These are phyloP conservation scores for Paraphaeosphaeria sporulosa DNA, from an alignment of 2,329 filamentous ascomycete species.

Conservation along the genomic window DNA sequence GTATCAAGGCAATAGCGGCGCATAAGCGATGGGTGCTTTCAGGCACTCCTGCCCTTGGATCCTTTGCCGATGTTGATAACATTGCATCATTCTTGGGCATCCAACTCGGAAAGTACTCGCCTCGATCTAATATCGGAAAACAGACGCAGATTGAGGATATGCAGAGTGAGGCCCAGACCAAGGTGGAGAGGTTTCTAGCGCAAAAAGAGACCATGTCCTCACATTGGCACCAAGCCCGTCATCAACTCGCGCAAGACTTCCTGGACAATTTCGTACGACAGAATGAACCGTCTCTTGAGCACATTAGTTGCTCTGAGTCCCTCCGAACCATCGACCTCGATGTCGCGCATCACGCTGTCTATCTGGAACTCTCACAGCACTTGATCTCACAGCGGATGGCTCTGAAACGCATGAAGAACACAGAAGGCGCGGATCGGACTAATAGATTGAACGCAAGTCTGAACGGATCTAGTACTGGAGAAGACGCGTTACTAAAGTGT, in stretches of 20 bases:
- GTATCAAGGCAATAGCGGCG: conserved; percentile 57
- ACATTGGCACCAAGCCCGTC: conserved; percentile 61
- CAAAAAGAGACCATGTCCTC: conserved; percentile 59
- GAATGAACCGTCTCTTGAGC: conserved; percentile 42
- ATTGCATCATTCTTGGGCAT: conserved; percentile 65
- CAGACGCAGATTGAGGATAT: conserved; percentile 53
- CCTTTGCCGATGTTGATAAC: conserved; percentile 66
- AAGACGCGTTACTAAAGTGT: conserved; percentile 62
- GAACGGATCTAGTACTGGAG: conserved; percentile 54
- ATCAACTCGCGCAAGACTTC: conserved; percentile 63
- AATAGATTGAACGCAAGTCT: conserved; percentile 56
- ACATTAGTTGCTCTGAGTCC: conserved; percentile 54
- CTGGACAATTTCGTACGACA: conserved; percentile 60
- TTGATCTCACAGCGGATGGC: conserved; percentile 61
- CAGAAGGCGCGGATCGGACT: conserved; percentile 46
- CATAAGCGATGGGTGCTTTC: conserved; percentile 69
- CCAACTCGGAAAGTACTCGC: conserved; percentile 56
- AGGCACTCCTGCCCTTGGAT: conserved; percentile 65
- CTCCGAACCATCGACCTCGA: conserved; percentile 55
- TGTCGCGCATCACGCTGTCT: conserved; percentile 60
- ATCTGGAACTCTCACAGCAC: conserved; percentile 64
- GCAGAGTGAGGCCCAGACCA: conserved; percentile 42
- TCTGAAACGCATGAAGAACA: conserved; percentile 47
- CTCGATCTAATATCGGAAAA: conserved; percentile 55
- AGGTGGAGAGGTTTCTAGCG: conserved; percentile 64